Evolutionary conservation across 2,329 filamentous ascomycete species (phyloP), one percentile per base, ranked within the genome.

Genomic region (Aspergillus aculeatinus): DNA sequence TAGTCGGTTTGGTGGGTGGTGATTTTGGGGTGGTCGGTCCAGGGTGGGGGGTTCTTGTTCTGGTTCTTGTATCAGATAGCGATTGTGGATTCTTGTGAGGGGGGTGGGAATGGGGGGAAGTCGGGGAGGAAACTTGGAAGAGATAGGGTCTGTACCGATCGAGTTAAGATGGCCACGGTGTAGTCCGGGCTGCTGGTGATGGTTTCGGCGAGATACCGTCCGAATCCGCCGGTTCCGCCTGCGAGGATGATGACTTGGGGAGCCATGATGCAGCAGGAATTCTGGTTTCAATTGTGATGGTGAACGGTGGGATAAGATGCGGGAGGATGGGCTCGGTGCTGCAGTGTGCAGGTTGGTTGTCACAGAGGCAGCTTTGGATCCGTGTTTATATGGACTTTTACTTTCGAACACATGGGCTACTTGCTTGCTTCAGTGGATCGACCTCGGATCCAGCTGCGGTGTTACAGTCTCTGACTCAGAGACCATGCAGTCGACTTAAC

Each of bases 1-100:
- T 60, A 61, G 48, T 58, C 57, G 16, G 59, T 58, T 47, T 50
- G 25, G 44, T 59, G 19, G 61, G 50, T 44, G 14, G 16, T 44
- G 14, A 44, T 19, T 19, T 19, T 44, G 16, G 39, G 16, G n/a
- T 44, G 39, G 6, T 16, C 2, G 16, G 33, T 16, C 33, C 33
- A 35, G 39, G 16, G 16, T 44, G 39, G 39, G 39, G 39, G 23
- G 23, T 23, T 23, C 12, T 44, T 44, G 35, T 2, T 23, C 12
- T 44, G 19, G 35, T 2, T 44, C 7, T 16, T 19, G 39, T 9
- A 44, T 35, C 14, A 10, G 12, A 12, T 5, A 35, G 33, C 16
- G 27, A 9, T 10, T 29, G 27, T 35, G 33, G 12, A 12, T 2
- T 35, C 4, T 12, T 16, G 12, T 44, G 39, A 7, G 5, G 39